Base-by-base conservation (phyloP, 305 asterid genomes). In the Lippia alba region DNA sequence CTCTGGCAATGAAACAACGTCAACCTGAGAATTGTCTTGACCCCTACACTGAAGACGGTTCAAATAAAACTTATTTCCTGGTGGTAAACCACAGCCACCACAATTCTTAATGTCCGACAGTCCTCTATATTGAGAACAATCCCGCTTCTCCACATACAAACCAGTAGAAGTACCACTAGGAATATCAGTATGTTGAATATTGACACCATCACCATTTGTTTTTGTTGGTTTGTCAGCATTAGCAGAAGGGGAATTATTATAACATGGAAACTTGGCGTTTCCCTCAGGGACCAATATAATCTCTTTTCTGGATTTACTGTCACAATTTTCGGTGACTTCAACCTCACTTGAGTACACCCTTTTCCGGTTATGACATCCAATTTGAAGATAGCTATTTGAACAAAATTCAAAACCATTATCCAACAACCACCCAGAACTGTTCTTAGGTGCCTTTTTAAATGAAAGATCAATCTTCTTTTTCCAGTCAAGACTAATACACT, bases 51-150 rank as follows among this genome's bases (percentile, higher is more conserved):
- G 83, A 44, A 90, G 96, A 51, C 80, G 87, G 75, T 92, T 92
- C 81, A 92, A 76, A 74, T 76, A 86, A 67, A 92, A 88, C 81
- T 78, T 90, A 75, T 82, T 84, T 73, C 98, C 96, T 56, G 97
- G 96, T 62, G 94, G 84, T 33, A 75, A 67, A 79, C 78, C 61
- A 76, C 70, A 61, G 56, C 69, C 73, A 74, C 78, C 75, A 64
- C 20, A 63, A 36, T 57, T 72, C 68, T 79, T 69, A 54, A 66
- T 84, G 50, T 75, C 66, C 62, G 55, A 15, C 46, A 60, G 45
- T 15, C 78, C 80, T 68, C 64, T 51, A 71, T 61, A 54, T 20
- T 64, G 81, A 82, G 58, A 18, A 58, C n/a, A 64, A 59, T 71
- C 87, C 71, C 34, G 74, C 71, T 63, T 61, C 20, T 33, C 84